phyloP scores from a whole-genome alignment of 306 rosid genomes.

The Corylus avellana region DNA sequence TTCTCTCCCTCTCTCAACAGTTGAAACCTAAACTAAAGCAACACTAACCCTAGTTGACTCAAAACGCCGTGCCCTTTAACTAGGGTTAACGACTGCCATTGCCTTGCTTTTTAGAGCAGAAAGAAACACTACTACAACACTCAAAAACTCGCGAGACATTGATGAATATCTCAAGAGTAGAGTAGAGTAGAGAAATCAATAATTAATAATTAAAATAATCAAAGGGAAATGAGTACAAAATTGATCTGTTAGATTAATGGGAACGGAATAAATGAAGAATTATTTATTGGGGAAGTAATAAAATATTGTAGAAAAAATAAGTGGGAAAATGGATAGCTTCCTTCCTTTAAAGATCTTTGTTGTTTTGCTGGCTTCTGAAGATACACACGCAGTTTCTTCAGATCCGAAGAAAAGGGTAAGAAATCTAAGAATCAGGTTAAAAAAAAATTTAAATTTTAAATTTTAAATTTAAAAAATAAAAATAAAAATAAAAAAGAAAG shows the following conservation, averaged over 20 bases:
- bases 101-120: constrained; percentile 8
- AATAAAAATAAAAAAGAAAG: background rate
- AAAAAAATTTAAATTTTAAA: background rate
- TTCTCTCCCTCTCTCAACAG: background rate
- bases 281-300: constrained; percentile 5
- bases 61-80: background rate
- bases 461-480: background rate
- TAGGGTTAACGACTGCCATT: constrained; percentile 10
- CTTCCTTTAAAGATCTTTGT: constrained; percentile 39
- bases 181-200: constrained; percentile 11
- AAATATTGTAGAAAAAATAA: background rate
- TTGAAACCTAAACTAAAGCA: background rate
- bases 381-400: constrained; percentile 38
- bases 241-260: constrained; percentile 10
- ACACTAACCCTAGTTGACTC: constrained; percentile 14
- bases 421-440: constrained; percentile 16
- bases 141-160: background rate
- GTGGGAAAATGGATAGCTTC: constrained; percentile 23
- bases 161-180: constrained; percentile 18
- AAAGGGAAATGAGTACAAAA: background rate
- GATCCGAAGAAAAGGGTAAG: constrained; percentile 56
- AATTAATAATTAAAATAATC: background rate
- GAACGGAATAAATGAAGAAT: constrained; percentile 25
- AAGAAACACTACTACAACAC: background rate
- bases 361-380: constrained; percentile 53